Evolutionary conservation across 768 basidiomycete genomes (phyloP).

Genomic region (Boletus reticuloceps): DNA sequence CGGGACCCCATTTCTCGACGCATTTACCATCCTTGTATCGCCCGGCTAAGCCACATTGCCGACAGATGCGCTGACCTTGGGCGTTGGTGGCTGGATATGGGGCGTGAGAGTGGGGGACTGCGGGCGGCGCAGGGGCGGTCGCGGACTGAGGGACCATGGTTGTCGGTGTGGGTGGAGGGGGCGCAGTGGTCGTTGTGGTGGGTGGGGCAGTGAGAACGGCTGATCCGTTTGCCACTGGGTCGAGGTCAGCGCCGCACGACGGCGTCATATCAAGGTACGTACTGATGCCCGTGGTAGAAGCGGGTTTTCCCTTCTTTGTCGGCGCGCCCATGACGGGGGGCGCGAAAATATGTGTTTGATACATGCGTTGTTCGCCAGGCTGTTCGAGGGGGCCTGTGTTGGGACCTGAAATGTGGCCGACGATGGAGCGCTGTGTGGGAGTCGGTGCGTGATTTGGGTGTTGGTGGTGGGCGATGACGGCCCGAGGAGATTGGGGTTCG

Average conservation of each 20-base stretch:
- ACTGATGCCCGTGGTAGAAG: conserved; percentile 23
- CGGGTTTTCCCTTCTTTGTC: conserved; percentile 58
- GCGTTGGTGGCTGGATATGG: conserved; percentile 42
- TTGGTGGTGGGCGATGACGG: conserved; percentile 31
- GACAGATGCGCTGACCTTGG: conserved; percentile 71
- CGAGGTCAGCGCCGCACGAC: conserved; percentile 13
- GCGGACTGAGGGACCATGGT: neutral
- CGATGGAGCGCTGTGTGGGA: conserved; percentile 17
- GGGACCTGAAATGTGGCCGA: conserved; percentile 16
- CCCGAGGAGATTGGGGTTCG: conserved; percentile 31
- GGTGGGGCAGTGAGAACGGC: conserved; percentile 12
- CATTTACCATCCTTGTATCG: conserved; percentile 84
- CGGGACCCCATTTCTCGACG: conserved; percentile 87
- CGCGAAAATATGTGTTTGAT: conserved; percentile 70
- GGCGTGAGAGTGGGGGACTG: conserved; percentile 5
- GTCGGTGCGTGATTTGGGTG: conserved; percentile 24
- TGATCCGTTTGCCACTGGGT: conserved; percentile 20
- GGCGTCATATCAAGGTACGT: conserved; percentile 6
- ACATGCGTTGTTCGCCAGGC: conserved; percentile 40
- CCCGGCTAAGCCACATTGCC: conserved; percentile 71
- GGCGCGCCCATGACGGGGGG: conserved; percentile 73
- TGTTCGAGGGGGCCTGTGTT: conserved; percentile 30
- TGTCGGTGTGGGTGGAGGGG: conserved; percentile 16
- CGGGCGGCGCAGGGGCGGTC: neutral
- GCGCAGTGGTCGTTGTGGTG: conserved; percentile 2